Conservation (phyloP, 2,329 filamentous ascomycete species). For the Xylaria sp. region DNA sequence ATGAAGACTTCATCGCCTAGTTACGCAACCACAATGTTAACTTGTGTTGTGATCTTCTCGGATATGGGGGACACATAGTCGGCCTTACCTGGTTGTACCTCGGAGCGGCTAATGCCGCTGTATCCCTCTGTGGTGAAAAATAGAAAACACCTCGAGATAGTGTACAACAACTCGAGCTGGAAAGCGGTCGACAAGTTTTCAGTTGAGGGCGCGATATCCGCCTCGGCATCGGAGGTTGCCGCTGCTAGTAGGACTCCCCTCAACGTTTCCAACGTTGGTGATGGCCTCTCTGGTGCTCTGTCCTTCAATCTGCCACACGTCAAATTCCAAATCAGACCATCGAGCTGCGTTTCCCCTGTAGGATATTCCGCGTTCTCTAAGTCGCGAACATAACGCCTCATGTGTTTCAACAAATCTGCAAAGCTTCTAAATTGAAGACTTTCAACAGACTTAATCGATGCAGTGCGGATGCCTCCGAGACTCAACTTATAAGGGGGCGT, state of each 20-base stretch:
- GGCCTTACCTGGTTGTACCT: constrained; percentile 20
- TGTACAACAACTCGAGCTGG: background rate
- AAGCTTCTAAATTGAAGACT: background rate
- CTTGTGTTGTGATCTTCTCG: background rate
- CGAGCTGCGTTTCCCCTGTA: background rate
- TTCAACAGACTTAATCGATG: background rate
- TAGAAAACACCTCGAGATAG: background rate
- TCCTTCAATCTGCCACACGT: background rate
- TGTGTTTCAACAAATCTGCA: background rate
- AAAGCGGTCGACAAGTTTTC: background rate
- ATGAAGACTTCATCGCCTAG: constrained; percentile 38
- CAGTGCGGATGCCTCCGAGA: background rate
- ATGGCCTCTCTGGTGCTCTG: background rate
- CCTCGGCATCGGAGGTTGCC: background rate
- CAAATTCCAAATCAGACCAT: background rate
- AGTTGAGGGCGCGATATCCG: background rate
- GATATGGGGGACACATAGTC: background rate
- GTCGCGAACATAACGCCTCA: background rate
- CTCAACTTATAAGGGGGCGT: background rate
- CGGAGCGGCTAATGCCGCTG: background rate
- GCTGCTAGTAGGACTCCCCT: background rate
- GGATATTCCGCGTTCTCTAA: background rate
- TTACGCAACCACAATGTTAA: background rate
- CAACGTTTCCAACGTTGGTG: background rate
- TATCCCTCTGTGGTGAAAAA: background rate